These are phyloP conservation scores for Camellia lanceoleosa DNA, from an alignment of 148 eudicot species.

Conservation along the genomic window DNA sequence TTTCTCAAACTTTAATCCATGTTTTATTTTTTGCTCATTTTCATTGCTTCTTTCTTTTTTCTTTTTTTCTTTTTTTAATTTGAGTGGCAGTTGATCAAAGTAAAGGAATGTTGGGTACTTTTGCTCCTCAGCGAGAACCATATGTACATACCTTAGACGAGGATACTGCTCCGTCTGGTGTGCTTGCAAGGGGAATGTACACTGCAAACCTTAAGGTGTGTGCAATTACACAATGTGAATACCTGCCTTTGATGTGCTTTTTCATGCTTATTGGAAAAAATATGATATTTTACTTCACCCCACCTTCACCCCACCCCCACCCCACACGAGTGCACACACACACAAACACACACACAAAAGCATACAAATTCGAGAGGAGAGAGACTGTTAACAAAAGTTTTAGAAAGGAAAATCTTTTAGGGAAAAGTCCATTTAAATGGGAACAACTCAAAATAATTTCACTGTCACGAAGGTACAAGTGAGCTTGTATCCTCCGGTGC, in stretches of 20 bases:
- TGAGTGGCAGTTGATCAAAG: constrained; percentile 52
- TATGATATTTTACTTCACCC: neutral
- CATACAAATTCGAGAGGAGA: too few species aligned
- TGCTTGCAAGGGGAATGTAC: constrained; percentile 62
- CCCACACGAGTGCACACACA: neutral
- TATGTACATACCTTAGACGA: constrained; percentile 50
- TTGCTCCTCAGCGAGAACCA: constrained; percentile 61
- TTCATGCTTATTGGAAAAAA: neutral
- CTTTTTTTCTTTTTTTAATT: constrained; percentile 13
- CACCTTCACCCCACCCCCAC: neutral
- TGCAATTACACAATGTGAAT: neutral
- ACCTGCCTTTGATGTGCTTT: neutral
- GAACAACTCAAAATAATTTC: too few species aligned
- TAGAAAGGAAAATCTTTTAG: too few species aligned
- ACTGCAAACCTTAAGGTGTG: constrained; percentile 54
- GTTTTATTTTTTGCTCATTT: neutral
- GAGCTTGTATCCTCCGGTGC: too few species aligned
- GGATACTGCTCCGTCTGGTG: constrained; percentile 66
- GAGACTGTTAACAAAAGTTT: too few species aligned
- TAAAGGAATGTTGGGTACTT: constrained; percentile 62
- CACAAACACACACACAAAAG: too few species aligned
- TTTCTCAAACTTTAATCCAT: neutral
- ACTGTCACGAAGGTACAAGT: too few species aligned
- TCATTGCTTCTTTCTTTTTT: neutral
- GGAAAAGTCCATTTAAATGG: too few species aligned